These are phyloP conservation scores for Tuber borchii DNA, from an alignment of 495 filamentous ascomycete genomes.

Conservation along the genomic window DNA sequence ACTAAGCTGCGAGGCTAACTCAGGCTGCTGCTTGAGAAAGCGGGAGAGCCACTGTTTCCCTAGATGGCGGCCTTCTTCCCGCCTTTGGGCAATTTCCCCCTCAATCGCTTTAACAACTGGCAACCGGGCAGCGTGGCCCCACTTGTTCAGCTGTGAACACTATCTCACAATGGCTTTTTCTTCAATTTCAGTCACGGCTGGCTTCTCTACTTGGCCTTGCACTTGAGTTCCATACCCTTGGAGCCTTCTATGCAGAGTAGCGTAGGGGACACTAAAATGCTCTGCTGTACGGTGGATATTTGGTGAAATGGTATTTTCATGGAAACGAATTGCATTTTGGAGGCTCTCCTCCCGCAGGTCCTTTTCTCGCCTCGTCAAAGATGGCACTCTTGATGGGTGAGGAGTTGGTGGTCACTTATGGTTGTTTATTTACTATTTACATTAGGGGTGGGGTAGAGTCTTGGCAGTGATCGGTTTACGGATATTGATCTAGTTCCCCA, in stretches of 20 bases:
- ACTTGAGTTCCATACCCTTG: too few relatives aligned
- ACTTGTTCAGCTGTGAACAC: too few relatives aligned
- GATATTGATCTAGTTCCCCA: not conserved
- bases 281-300: not conserved
- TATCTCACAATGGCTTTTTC: too few relatives aligned
- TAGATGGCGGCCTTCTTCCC: not conserved
- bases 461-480: not conserved
- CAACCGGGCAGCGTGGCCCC: too few relatives aligned
- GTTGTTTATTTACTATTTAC: not conserved
- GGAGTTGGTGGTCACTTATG: not conserved
- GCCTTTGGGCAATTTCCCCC: not conserved
- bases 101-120: not conserved
- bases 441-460: not conserved
- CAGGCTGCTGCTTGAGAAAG: slow-evolving; percentile 12
- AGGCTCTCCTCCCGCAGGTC: not conserved
- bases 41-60: not conserved
- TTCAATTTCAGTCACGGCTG: too few relatives aligned
- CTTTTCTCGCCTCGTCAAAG: not conserved
- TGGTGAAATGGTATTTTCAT: not conserved
- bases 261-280: not conserved
- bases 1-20: slow-evolving; percentile 3
- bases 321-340: not conserved
- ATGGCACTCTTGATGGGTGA: not conserved
- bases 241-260: not conserved
- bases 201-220: too few relatives aligned